Percentiles rank a stretch among this genome's conserved stretches.
Evolutionary conservation across 495 filamentous ascomycete genomes (phyloP).

Genomic region (Trypethelium eluteriae): DNA sequence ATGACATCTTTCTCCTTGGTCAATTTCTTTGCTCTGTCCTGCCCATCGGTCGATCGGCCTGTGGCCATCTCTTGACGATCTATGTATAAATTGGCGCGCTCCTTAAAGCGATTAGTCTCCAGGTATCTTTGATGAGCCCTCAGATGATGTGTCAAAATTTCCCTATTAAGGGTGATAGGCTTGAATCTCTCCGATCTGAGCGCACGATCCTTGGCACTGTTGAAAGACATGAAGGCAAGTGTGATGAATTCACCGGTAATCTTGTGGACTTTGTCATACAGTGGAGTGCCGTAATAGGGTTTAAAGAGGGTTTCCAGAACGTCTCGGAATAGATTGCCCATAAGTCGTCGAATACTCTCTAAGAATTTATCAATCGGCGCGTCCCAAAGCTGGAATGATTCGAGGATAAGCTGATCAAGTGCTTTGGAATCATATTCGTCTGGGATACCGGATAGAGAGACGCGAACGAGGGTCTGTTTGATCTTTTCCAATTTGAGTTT

Average conservation of each 20-base stretch:
- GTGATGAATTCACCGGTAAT: slow-evolving; percentile 14
- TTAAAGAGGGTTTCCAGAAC: slow-evolving; percentile 14
- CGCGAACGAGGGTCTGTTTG: slow-evolving; percentile 30
- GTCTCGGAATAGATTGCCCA: slow-evolving; percentile 6
- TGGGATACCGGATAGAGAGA: slow-evolving; percentile 31
- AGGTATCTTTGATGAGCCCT: background rate
- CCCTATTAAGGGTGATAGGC: slow-evolving; percentile 13
- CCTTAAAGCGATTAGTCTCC: background rate
- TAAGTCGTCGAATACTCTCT: slow-evolving; percentile 11
- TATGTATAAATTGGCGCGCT: background rate
- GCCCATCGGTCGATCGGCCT: slow-evolving; percentile 10
- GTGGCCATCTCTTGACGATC: slow-evolving; percentile 9
- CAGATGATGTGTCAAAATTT: background rate
- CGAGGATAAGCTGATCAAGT: slow-evolving; percentile 27
- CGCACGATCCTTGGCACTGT: slow-evolving; percentile 13
- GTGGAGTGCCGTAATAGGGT: slow-evolving; percentile 16
- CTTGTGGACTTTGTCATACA: slow-evolving; percentile 19
- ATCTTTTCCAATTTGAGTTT: slow-evolving; percentile 31
- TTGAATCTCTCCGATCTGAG: slow-evolving; percentile 19
- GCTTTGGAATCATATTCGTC: slow-evolving; percentile 34
- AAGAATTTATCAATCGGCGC: slow-evolving; percentile 16
- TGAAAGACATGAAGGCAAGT: slow-evolving; percentile 11
- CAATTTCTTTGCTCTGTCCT: slow-evolving; percentile 13
- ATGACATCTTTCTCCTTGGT: slow-evolving; percentile 16
- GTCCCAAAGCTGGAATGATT: slow-evolving; percentile 17